Base-by-base conservation (phyloP, 352 stramenopile species). In the Halophytophthora batemanensis region DNA sequence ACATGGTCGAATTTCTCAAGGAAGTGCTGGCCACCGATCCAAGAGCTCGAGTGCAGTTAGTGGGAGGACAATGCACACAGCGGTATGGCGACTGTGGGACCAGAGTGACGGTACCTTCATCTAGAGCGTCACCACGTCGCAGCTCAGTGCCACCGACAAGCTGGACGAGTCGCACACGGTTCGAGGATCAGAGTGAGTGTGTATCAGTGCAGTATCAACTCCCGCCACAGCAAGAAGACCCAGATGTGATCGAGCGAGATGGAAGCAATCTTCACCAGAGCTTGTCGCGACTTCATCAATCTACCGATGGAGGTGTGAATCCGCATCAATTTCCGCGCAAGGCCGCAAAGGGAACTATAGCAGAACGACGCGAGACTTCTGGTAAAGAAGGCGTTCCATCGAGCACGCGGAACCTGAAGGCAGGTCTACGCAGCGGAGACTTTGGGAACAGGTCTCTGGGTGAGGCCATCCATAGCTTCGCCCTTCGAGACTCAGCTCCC, bases 381-480 rank as follows among this genome's bases (percentile, higher is more conserved):
- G 18, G 22, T 11, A 36, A 45, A 33, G 42, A 62, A 50, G 10
- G 12, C 15, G 22, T 36, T 42, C 15, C 12, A 1, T 44, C 51
- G 28, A 28, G 2, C 1, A 22, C 12, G 7, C 43, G 49, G 47
- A 42, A 59, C 35, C 63, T 49, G 6, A 71, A 61, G 28, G 35
- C 28, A 23, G 53, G 53, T 29, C 41, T 75, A 40, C 74, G 80
- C 1, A 74, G 61, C 41, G 80, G 71, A 18, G 69, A 91, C n/a
- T 89, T 91, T 45, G 65, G 53, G 2, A 87, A 87, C 45, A 81
- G 74, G 56, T 82, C 71, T 13, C 63, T 88, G 13, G 59, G 72
- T 6, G 74, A 91, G 59, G 76, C 81, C 2, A 72, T 88, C 28
- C 45, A 74, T 14, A 56, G 42, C 14, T 88, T 87, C 36, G 66